Conservation (phyloP, 2,329 filamentous ascomycete species). For the Botrytis sinoallii region DNA sequence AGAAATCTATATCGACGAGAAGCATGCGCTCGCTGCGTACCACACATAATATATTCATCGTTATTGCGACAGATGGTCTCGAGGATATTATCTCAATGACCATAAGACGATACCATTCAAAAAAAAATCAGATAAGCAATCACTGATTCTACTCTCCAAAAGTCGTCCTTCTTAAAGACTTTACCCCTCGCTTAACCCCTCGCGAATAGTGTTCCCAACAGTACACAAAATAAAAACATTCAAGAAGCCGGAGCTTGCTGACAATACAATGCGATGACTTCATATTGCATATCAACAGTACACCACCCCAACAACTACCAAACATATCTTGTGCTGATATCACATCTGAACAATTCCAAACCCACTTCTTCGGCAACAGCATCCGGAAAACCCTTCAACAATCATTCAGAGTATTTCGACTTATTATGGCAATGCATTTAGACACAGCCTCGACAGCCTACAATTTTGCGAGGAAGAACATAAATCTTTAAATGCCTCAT, state of each 20-base stretch:
- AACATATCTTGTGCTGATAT: not conserved
- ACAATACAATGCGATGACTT: not conserved
- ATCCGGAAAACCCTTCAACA: not conserved
- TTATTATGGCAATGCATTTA: not conserved
- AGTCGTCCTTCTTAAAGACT: not conserved
- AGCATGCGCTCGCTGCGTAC: not conserved
- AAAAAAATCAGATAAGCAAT: not conserved
- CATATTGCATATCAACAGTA: not conserved
- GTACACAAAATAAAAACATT: not conserved
- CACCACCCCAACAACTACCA: not conserved
- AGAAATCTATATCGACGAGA: no score
- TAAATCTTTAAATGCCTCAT: not conserved
- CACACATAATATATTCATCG: not conserved
- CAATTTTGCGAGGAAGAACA: not conserved
- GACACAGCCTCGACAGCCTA: not conserved
- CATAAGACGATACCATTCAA: not conserved
- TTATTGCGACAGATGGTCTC: not conserved
- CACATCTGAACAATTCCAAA: not conserved
- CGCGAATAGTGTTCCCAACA: not conserved
- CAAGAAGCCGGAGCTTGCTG: not conserved
- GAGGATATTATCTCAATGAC: accelerated
- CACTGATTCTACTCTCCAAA: not conserved
- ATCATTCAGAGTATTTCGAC: not conserved
- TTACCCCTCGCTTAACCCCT: not conserved
- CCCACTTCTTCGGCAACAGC: not conserved